These are phyloP conservation scores for Fusarium nisikadoi DNA, from an alignment of 2,329 filamentous ascomycete species.

Conservation along the genomic window DNA sequence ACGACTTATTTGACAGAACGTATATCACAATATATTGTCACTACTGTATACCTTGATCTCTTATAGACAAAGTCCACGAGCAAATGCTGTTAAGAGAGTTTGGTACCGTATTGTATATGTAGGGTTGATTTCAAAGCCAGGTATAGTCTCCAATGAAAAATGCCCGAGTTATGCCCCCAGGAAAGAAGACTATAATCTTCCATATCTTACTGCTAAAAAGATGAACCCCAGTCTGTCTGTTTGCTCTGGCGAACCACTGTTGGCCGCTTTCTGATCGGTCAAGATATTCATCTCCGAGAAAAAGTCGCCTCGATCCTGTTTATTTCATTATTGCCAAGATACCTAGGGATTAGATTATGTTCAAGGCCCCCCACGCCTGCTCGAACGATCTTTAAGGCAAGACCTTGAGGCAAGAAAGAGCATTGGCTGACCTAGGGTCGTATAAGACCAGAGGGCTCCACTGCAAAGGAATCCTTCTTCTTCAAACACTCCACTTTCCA, in stretches of 20 bases:
- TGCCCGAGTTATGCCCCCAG: background rate
- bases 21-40: fast-evolving
- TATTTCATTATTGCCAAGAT: background rate
- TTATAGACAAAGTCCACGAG: background rate
- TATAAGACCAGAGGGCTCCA: background rate
- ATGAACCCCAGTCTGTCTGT: background rate
- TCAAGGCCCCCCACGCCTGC: background rate
- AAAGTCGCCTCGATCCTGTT: background rate
- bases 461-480: background rate
- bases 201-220: no score
- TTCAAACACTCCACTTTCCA: background rate
- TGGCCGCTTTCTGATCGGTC: background rate
- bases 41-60: background rate
- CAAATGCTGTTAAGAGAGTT: background rate
- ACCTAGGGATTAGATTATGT: background rate
- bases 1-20: background rate
- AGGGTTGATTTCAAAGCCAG: background rate
- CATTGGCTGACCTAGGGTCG: background rate
- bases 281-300: constrained; percentile 1
- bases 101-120: background rate
- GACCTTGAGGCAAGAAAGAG: background rate
- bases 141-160: no score
- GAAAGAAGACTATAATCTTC: background rate
- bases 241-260: background rate
- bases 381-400: background rate